Evolutionary conservation across 345 rosid species (phyloP).

Genomic region (Heritiera littoralis): DNA sequence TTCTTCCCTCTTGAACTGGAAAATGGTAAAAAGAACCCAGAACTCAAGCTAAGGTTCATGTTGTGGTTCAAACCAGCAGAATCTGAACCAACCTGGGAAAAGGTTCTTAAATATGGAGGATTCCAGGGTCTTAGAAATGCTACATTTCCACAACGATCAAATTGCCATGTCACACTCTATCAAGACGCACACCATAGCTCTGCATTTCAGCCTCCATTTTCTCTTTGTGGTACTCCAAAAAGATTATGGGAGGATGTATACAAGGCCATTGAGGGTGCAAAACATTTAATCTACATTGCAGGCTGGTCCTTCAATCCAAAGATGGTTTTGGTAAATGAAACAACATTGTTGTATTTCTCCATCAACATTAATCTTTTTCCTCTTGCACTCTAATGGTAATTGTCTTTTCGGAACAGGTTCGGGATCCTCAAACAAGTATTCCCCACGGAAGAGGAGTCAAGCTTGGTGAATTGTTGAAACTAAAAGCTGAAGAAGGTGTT

Average conservation of each 20-base stretch:
- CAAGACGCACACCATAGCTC: slow-evolving; percentile 74
- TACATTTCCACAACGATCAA: slow-evolving; percentile 71
- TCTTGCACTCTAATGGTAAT: background rate
- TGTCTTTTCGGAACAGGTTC: slow-evolving; percentile 39
- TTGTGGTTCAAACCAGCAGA: slow-evolving; percentile 86
- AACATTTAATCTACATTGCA: slow-evolving; percentile 73
- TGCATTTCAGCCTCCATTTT: slow-evolving; percentile 54
- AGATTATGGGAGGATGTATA: slow-evolving; percentile 85
- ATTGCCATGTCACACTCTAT: slow-evolving; percentile 66
- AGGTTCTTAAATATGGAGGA: slow-evolving; percentile 36
- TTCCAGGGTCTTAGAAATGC: slow-evolving; percentile 67
- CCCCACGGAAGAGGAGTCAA: slow-evolving; percentile 67
- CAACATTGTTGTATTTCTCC: background rate
- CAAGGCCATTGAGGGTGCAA: slow-evolving; percentile 75
- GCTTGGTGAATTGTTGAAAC: slow-evolving; percentile 68
- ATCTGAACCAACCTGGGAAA: slow-evolving; percentile 60
- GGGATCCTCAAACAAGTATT: slow-evolving; percentile 61
- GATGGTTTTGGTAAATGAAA: slow-evolving; percentile 55
- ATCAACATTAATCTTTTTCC: background rate
- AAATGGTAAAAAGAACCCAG: slow-evolving; percentile 48
- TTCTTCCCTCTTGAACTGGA: slow-evolving; percentile 56
- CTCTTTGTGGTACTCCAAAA: slow-evolving; percentile 42
- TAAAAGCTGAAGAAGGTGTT: slow-evolving; percentile 81
- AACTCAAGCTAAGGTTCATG: slow-evolving; percentile 59
- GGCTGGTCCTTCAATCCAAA: slow-evolving; percentile 93